These are phyloP conservation scores for Lactarius evosmus DNA, from an alignment of 768 basidiomycete genomes.

Conservation along the genomic window DNA sequence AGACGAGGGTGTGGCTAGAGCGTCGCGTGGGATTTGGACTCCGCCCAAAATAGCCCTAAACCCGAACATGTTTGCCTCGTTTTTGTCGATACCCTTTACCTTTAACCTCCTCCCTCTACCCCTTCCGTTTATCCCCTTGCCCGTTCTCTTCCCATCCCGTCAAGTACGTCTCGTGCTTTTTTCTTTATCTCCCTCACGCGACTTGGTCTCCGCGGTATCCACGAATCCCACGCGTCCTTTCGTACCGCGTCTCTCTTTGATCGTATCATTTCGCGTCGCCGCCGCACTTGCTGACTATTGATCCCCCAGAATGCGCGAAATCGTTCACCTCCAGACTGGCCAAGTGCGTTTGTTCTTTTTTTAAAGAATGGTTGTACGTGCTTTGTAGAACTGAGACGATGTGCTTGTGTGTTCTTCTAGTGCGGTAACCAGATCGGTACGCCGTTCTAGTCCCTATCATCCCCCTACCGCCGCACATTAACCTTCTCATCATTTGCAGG, in stretches of 20 bases:
- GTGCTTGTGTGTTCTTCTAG: constrained; percentile 41
- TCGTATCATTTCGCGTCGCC: constrained; percentile 22
- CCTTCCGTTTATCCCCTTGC: constrained; percentile 21
- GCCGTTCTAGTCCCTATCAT: constrained; percentile 34
- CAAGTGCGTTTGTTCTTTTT: constrained; percentile 56
- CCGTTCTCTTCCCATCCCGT: constrained; percentile 23
- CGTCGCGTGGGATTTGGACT: constrained; percentile 13
- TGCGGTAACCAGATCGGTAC: constrained; percentile 99
- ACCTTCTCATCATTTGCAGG: constrained; percentile 42
- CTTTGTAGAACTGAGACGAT: constrained; percentile 31
- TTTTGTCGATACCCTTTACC: constrained; percentile 26
- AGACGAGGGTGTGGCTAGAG: constrained; percentile 5
- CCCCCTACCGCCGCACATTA: neutral
- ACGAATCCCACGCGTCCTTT: constrained; percentile 3
- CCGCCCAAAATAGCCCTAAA: constrained; percentile 26
- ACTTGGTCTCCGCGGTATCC: neutral
- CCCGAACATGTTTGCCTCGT: constrained; percentile 25
- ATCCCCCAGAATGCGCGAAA: constrained; percentile 86
- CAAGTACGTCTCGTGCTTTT: constrained; percentile 21
- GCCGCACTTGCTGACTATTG: constrained; percentile 22
- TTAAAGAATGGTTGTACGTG: constrained; percentile 1
- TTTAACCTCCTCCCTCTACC: constrained; percentile 22
- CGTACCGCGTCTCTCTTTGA: constrained; percentile 5
- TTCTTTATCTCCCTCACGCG: neutral
- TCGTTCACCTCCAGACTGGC: constrained; percentile 99